These are phyloP conservation scores for Jaltomata sinuosa DNA, from an alignment of 257 asterid species.

Conservation along the genomic window DNA sequence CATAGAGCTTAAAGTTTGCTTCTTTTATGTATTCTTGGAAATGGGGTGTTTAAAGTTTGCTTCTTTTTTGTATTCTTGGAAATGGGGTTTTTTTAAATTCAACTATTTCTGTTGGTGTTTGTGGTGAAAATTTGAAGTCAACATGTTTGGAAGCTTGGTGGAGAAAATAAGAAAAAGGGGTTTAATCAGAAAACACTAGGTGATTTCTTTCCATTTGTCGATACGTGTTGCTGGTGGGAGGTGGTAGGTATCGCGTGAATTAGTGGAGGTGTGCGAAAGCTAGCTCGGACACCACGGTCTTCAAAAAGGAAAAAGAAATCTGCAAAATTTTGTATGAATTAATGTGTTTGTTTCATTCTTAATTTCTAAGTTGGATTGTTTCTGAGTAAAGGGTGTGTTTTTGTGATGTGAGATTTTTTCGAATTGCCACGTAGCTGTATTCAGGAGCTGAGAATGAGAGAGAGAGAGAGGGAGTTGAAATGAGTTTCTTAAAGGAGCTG, in stretches of 20 bases:
- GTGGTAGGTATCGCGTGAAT: background rate
- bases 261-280: background rate
- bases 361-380: background rate
- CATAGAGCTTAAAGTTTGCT: background rate
- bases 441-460: background rate
- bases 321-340: background rate
- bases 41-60: background rate
- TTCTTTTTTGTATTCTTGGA: background rate
- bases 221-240: background rate
- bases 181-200: background rate
- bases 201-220: background rate
- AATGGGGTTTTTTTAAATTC: background rate
- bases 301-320: background rate
- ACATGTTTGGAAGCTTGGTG: background rate
- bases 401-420: background rate
- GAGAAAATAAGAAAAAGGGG: background rate
- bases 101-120: background rate
- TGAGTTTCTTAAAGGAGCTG: background rate
- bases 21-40: background rate
- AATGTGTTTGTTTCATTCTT: background rate
- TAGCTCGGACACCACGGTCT: background rate
- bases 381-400: background rate
- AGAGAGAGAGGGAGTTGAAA: background rate
- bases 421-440: background rate
- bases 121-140: background rate